Base-by-base conservation (phyloP, 345 rosid species). In the Alliaria petiolata region DNA sequence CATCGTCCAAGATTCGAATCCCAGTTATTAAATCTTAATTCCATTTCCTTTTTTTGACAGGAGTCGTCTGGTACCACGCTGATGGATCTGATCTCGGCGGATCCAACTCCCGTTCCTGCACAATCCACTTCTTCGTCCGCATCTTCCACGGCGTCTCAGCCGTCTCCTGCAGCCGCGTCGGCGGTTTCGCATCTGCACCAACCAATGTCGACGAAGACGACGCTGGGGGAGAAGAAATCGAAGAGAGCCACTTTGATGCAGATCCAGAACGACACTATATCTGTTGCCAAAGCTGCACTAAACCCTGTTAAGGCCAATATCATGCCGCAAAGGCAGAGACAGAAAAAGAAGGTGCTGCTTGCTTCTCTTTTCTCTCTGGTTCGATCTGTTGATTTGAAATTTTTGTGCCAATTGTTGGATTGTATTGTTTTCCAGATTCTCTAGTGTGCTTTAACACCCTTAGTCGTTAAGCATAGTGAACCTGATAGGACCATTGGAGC, bases 1-100 rank as follows among this genome's bases (percentile, higher is more conserved):
- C 35, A 46, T 25, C 26, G 30, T 47, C 38, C 20, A 50, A 8
- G 10, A 69, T 54, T 69, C 36, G 50, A 75, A 53, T 53, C 58
- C 56, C 44, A 19, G 7, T 68, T 19, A 22, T 22, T 22, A 22
- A 0, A 66, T 22, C 62, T 51, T 25, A 13, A 7, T 33, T 26
- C 28, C 31, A 64, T 74, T 61, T 44, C 17, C 22, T 25, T 47
- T 33, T 16, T 14, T 30, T 60, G 7, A 33, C 71, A 91, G 97
- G 98, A 95, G 38, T 85, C 96, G 7, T 83, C 96, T 56, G 98
- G 98, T 67, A 88, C 76, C 19, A 91, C 99, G 61, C 85, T 95
- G 68, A 95, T 95, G 99, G 99, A 95, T 91, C 92, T 91, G 82
- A 95, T 95, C 50, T 83, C 98, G 71, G 91, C 98, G 19, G 99